These are phyloP conservation scores for Zygosaccharomyces sapae DNA, from an alignment of 1,139 yeast species.

Conservation along the genomic window DNA sequence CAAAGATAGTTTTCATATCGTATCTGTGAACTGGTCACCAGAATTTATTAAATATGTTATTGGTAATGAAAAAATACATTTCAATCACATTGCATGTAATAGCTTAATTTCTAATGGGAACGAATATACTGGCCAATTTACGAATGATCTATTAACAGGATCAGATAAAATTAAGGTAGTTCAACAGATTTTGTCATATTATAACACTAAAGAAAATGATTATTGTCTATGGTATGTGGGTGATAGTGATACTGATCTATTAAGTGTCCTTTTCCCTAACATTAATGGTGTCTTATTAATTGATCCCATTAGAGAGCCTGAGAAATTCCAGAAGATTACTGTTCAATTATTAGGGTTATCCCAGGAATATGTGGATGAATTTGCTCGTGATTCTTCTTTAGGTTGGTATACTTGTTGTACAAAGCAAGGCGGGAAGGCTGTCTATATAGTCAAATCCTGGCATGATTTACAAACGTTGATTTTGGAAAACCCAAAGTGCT, in stretches of 20 bases:
- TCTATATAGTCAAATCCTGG: conserved; percentile 26
- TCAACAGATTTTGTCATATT: conserved; percentile 10
- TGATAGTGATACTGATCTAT: conserved; percentile 35
- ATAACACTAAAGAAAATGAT: background rate
- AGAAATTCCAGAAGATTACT: conserved; percentile 22
- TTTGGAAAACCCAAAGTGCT: background rate
- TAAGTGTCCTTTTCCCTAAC: conserved; percentile 27
- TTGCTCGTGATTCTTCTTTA: conserved; percentile 2
- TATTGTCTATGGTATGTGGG: conserved; percentile 31
- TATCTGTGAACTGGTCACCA: conserved; percentile 34
- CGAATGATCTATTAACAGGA: conserved; percentile 29
- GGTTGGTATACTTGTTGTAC: conserved; percentile 10
- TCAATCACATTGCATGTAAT: conserved; percentile 26
- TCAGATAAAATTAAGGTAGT: conserved; percentile 27
- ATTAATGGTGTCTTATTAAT: conserved; percentile 29
- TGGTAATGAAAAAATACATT: conserved; percentile 7
- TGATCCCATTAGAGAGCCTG: conserved; percentile 29
- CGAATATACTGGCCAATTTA: conserved; percentile 27
- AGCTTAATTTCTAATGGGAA: conserved; percentile 15
- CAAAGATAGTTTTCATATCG: conserved; percentile 19
- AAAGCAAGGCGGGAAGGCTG: conserved; percentile 14
- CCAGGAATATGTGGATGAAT: conserved; percentile 4
- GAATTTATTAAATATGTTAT: conserved; percentile 28
- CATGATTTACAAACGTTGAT: conserved; percentile 8
- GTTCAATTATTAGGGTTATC: conserved; percentile 18